These are phyloP conservation scores for Apium graveolens DNA, from an alignment of 129 eudicot species.

Conservation along the genomic window DNA sequence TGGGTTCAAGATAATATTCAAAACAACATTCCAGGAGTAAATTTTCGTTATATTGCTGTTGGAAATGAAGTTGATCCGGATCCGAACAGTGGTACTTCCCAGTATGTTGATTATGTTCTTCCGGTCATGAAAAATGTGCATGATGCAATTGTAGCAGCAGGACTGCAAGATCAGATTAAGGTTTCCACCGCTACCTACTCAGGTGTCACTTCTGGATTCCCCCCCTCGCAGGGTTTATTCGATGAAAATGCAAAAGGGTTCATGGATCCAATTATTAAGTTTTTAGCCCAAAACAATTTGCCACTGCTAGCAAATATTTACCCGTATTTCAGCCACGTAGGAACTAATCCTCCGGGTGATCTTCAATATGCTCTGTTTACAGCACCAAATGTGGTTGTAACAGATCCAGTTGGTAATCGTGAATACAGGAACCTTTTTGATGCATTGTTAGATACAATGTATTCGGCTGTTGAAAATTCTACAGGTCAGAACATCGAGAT, in stretches of 20 bases:
- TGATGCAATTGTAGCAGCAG: neutral
- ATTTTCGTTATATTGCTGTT: neutral
- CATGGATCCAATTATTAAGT: neutral
- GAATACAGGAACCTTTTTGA: neutral
- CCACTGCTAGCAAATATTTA: neutral
- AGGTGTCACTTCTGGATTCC: neutral
- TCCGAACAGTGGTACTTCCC: neutral
- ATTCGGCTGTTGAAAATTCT: neutral
- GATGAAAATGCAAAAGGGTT: neutral
- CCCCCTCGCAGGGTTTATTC: neutral
- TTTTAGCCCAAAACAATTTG: neutral
- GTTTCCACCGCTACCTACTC: neutral
- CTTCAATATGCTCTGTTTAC: neutral
- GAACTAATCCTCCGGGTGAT: neutral
- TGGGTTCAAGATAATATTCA: neutral
- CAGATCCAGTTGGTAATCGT: neutral
- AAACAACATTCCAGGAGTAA: neutral
- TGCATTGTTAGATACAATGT: neutral
- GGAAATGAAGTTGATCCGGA: conserved; percentile 1
- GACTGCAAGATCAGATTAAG: neutral
- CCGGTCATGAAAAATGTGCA: neutral
- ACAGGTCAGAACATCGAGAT: neutral
- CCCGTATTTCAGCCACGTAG: neutral
- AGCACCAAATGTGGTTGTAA: neutral
- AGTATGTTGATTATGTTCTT: neutral